These are phyloP conservation scores for Paracorniculantispora psalliotae DNA, from an alignment of 2,329 filamentous ascomycete species.

Conservation along the genomic window DNA sequence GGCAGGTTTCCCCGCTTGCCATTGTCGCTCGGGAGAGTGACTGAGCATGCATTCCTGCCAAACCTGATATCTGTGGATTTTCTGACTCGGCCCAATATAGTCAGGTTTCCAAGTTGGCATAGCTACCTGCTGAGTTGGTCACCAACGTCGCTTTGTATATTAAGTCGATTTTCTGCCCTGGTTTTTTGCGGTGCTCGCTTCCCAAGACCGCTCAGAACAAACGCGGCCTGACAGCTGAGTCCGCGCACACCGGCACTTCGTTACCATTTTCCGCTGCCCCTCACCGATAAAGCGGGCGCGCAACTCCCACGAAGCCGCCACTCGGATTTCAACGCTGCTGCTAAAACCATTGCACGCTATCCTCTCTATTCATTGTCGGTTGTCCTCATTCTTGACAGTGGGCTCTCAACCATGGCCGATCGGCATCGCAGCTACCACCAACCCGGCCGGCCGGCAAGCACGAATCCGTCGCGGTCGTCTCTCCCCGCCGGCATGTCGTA, in stretches of 20 bases:
- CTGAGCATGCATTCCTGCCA: neutral
- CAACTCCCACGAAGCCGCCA: neutral
- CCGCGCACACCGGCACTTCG: neutral
- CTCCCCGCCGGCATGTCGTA: constrained; percentile 48
- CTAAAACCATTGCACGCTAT: neutral
- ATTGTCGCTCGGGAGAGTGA: neutral
- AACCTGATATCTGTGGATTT: neutral
- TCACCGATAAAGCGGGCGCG: neutral
- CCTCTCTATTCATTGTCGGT: too few relatives aligned
- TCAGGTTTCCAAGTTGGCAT: neutral
- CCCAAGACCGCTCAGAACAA: too few relatives aligned
- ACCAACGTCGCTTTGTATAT: neutral
- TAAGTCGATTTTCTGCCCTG: too few relatives aligned
- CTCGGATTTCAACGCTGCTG: neutral
- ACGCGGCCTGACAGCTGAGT: neutral
- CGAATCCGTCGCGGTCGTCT: constrained; percentile 48
- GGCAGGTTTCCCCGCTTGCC: neutral
- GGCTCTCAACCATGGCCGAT: constrained; percentile 37
- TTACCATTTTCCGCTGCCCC: neutral
- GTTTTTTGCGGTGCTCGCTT: neutral
- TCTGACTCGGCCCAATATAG: neutral
- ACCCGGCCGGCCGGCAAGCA: constrained; percentile 39
- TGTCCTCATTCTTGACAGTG: neutral
- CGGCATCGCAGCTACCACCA: constrained; percentile 38
- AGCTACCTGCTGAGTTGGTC: neutral